These are phyloP conservation scores for Debaryomyces robertsiae DNA, from an alignment of 1,139 yeast genomes.

Conservation along the genomic window DNA sequence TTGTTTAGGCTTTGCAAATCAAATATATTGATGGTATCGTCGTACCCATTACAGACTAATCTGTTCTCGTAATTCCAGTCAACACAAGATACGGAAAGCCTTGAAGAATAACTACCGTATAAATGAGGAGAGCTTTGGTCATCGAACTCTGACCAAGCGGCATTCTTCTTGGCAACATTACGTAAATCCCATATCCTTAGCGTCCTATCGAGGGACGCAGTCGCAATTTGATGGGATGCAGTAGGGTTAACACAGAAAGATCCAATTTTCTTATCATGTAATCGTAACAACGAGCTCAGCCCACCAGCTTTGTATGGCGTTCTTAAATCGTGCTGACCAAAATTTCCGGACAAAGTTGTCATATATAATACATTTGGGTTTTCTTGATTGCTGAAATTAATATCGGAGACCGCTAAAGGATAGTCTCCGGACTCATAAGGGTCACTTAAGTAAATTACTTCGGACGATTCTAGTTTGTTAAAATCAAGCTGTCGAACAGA, in stretches of 20 bases:
- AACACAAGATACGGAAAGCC: conserved; percentile 80
- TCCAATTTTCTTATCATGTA: conserved; percentile 90
- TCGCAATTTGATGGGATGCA: conserved; percentile 60
- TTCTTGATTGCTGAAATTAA: conserved; percentile 50
- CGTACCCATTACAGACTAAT: conserved; percentile 91
- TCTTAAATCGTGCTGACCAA: conserved; percentile 70
- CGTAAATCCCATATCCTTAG: conserved; percentile 86
- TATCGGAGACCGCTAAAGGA: conserved; percentile 63
- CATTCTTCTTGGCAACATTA: conserved; percentile 39
- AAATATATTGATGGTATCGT: conserved; percentile 70
- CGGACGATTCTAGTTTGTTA: conserved; percentile 57
- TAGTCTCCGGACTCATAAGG: conserved; percentile 40
- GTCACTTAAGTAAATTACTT: conserved; percentile 55
- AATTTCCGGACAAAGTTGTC: conserved; percentile 79
- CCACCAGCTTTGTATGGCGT: conserved; percentile 35
- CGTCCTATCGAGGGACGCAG: conserved; percentile 86
- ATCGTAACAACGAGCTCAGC: conserved; percentile 45
- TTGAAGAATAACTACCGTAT: conserved; percentile 66
- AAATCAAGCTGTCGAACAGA: conserved; percentile 75
- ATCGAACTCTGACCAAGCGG: conserved; percentile 43
- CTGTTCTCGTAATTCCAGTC: conserved; percentile 81
- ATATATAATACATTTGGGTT: conserved; percentile 58
- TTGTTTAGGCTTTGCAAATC: conserved; percentile 24
- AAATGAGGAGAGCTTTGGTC: conserved; percentile 49
- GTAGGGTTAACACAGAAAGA: conserved; percentile 80